phyloP scores from a whole-genome alignment of 306 rosid species.

The Begonia loranthoides region DNA sequence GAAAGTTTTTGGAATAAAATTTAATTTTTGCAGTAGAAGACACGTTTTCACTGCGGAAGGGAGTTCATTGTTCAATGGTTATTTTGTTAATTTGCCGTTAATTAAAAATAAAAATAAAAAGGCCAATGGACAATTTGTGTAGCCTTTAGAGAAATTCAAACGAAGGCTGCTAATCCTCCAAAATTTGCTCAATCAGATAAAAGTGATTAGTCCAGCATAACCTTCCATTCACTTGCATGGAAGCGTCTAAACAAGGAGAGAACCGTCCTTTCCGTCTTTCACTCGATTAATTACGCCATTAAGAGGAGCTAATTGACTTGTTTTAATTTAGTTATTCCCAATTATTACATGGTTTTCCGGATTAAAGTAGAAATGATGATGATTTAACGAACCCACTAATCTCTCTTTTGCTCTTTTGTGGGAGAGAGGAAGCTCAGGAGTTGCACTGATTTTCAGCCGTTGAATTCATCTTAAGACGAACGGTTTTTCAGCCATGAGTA shows the following conservation, averaged over 20 bases:
- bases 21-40: too few species aligned
- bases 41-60: too few species aligned
- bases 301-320: background rate
- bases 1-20: too few species aligned
- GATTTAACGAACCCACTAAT: conserved; percentile 34
- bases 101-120: too few species aligned
- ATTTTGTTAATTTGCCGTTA: too few species aligned
- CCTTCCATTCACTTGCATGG: background rate
- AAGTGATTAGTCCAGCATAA: too few species aligned
- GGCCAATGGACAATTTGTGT: too few species aligned
- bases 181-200: too few species aligned
- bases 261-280: background rate
- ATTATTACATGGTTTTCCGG: background rate
- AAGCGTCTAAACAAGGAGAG: background rate
- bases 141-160: too few species aligned
- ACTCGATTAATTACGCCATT: background rate
- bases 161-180: too few species aligned
- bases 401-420: conserved; percentile 33
- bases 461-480: conserved; percentile 22
- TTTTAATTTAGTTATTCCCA: background rate
- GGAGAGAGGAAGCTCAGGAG: conserved; percentile 46
- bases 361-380: background rate
- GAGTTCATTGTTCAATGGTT: too few species aligned
- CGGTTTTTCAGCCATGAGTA: conserved; percentile 21
- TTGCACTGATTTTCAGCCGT: conserved; percentile 33